A percentile compares a stretch with the other conserved stretches of the same genome.
These are phyloP conservation scores for Neurospora sublineolata DNA, from an alignment of 495 filamentous ascomycete species.

Conservation along the genomic window DNA sequence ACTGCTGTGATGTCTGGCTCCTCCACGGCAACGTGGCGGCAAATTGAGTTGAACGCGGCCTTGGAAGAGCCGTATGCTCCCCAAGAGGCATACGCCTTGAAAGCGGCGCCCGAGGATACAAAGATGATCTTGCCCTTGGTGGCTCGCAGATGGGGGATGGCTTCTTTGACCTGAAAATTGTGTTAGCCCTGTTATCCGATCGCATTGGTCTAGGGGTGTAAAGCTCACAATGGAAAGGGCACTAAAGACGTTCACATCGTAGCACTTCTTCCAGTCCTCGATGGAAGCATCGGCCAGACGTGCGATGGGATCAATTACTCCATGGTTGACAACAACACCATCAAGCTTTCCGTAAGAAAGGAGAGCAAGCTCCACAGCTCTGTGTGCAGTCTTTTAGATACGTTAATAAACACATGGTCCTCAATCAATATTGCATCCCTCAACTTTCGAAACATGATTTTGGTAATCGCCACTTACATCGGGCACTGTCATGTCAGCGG, in stretches of 20 bases:
- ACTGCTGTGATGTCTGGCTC: slow-evolving; percentile 67
- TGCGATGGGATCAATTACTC: slow-evolving; percentile 65
- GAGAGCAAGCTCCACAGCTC: slow-evolving; percentile 51
- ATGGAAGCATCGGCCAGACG: slow-evolving; percentile 50
- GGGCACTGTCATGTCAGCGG: slow-evolving; percentile 62
- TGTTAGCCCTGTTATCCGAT: slow-evolving; percentile 3
- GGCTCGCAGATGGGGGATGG: slow-evolving; percentile 58
- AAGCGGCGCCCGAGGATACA: slow-evolving; percentile 65
- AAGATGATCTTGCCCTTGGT: slow-evolving; percentile 61
- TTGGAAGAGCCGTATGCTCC: slow-evolving; percentile 72
- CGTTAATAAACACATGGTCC: not conserved
- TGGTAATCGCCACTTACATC: slow-evolving; percentile 26
- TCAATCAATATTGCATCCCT: not conserved
- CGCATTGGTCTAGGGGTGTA: not conserved
- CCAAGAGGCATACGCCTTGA: slow-evolving; percentile 61
- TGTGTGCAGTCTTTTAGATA: slow-evolving; percentile 38
- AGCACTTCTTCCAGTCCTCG: slow-evolving; percentile 64
- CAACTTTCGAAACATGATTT: not conserved
- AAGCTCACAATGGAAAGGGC: slow-evolving; percentile 60
- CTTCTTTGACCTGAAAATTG: slow-evolving; percentile 51
- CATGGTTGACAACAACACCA: slow-evolving; percentile 80
- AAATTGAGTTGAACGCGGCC: slow-evolving; percentile 78
- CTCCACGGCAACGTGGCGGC: slow-evolving; percentile 59
- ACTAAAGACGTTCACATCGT: slow-evolving; percentile 77
- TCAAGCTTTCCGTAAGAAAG: slow-evolving; percentile 62